These are phyloP conservation scores for Pichia sp. DNA, from an alignment of 1,139 yeast species.

Conservation along the genomic window DNA sequence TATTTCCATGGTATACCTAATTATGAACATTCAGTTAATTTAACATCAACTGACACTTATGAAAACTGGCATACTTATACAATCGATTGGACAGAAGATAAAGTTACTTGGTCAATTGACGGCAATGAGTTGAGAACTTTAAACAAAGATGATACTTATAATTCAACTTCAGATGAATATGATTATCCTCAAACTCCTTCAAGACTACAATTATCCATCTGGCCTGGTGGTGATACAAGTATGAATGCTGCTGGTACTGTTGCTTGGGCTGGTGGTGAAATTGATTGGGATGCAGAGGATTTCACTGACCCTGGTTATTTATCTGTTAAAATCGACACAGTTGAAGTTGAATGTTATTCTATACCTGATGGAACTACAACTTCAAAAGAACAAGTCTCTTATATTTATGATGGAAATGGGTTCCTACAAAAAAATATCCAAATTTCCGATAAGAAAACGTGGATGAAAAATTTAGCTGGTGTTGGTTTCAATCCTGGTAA, in stretches of 20 bases:
- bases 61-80: constrained; percentile 69
- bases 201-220: constrained; percentile 74
- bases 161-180: constrained; percentile 52
- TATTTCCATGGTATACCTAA: constrained; percentile 69
- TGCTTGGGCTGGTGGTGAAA: constrained; percentile 89
- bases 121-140: constrained; percentile 65
- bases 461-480: constrained; percentile 53
- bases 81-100: constrained; percentile 77
- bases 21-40: constrained; percentile 52
- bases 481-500: constrained; percentile 50
- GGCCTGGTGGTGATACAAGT: constrained; percentile 82
- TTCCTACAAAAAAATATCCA: constrained; percentile 42
- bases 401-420: constrained; percentile 41
- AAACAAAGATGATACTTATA: constrained; percentile 58
- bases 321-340: constrained; percentile 55
- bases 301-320: constrained; percentile 70
- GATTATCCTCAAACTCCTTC: constrained; percentile 88
- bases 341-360: constrained; percentile 61
- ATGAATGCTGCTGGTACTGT: constrained; percentile 64
- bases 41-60: constrained; percentile 47
- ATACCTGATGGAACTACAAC: constrained; percentile 42
- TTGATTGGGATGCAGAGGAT: constrained; percentile 78
- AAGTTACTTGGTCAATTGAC: constrained; percentile 67
- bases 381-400: constrained; percentile 44
- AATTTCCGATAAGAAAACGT: constrained; percentile 54